Conservation (phyloP, 805 yeast species). For the Candida schatavii region DNA sequence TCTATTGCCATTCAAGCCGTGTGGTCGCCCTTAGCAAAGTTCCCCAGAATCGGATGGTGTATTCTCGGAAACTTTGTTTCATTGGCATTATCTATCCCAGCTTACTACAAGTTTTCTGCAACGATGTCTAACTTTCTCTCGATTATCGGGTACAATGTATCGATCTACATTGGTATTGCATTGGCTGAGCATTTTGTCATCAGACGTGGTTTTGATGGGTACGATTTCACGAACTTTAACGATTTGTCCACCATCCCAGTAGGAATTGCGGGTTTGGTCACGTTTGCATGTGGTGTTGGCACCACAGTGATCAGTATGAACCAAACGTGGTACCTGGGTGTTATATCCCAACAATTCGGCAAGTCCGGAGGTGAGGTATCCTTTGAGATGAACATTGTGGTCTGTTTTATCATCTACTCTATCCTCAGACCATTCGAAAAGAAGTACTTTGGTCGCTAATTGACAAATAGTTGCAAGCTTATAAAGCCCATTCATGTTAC, state of each 20-base stretch:
- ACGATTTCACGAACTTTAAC: conserved; percentile 24
- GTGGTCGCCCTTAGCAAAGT: conserved; percentile 27
- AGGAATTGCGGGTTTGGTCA: conserved; percentile 29
- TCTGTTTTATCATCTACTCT: conserved; percentile 27
- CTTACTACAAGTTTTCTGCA: conserved; percentile 28
- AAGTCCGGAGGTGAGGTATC: conserved; percentile 28
- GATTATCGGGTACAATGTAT: conserved; percentile 30
- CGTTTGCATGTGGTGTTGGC: conserved; percentile 28
- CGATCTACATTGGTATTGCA: conserved; percentile 31
- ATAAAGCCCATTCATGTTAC: too few relatives aligned
- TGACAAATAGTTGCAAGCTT: not conserved
- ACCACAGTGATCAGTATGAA: conserved; percentile 31
- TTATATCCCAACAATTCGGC: conserved; percentile 23
- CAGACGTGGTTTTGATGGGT: conserved; percentile 23
- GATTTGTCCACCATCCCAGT: conserved; percentile 23
- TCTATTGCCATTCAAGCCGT: conserved; percentile 28
- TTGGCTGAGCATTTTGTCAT: conserved; percentile 28
- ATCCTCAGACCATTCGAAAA: conserved; percentile 28
- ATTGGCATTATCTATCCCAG: conserved; percentile 32
- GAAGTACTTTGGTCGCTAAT: conserved; percentile 16
- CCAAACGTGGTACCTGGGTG: conserved; percentile 34
- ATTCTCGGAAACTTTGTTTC: conserved; percentile 28
- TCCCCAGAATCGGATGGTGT: conserved; percentile 37
- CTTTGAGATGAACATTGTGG: conserved; percentile 26
- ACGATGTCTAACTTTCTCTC: conserved; percentile 32